phyloP scores from a whole-genome alignment of 2,329 filamentous ascomycete genomes.

The Huntiella savannae region DNA sequence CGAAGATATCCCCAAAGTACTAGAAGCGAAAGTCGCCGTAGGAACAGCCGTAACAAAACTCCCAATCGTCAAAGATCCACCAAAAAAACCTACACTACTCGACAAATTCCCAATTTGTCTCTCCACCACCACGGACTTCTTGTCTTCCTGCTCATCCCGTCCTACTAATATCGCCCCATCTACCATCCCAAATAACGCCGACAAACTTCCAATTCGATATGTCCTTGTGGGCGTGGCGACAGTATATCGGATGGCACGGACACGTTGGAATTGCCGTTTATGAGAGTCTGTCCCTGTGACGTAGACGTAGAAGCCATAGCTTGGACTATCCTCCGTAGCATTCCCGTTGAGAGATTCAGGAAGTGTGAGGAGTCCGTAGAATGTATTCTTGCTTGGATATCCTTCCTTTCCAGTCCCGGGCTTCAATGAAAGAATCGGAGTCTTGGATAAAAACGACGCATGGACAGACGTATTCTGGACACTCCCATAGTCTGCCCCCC shows the following conservation, averaged over 20 bases:
- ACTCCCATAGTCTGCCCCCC: conserved; percentile 4
- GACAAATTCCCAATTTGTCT: too few relatives aligned
- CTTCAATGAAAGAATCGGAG: conserved; percentile 1
- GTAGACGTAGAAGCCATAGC: conserved; percentile 7
- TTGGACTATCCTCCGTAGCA: neutral
- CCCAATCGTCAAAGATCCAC: too few relatives aligned
- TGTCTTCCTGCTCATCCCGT: too few relatives aligned
- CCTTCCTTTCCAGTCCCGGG: conserved; percentile 6
- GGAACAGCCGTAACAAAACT: too few relatives aligned
- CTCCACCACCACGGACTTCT: neutral
- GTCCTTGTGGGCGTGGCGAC: neutral
- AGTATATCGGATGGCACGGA: conserved; percentile 6
- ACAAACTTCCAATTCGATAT: conserved; percentile 4
- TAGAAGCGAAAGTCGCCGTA: too few relatives aligned
- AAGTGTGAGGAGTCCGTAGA: conserved; percentile 5
- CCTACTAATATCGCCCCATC: neutral
- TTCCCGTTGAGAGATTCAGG: neutral
- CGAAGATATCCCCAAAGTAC: too few relatives aligned
- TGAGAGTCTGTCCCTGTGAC: conserved; percentile 7
- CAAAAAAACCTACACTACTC: too few relatives aligned
- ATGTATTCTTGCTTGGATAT: conserved; percentile 2
- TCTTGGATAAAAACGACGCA: neutral
- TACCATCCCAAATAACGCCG: conserved; percentile 4
- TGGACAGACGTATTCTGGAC: conserved; percentile 1
- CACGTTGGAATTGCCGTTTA: conserved; percentile 7